Conservation (phyloP, 352 stramenopile genomes). For the Nothophytophthora sp. region DNA sequence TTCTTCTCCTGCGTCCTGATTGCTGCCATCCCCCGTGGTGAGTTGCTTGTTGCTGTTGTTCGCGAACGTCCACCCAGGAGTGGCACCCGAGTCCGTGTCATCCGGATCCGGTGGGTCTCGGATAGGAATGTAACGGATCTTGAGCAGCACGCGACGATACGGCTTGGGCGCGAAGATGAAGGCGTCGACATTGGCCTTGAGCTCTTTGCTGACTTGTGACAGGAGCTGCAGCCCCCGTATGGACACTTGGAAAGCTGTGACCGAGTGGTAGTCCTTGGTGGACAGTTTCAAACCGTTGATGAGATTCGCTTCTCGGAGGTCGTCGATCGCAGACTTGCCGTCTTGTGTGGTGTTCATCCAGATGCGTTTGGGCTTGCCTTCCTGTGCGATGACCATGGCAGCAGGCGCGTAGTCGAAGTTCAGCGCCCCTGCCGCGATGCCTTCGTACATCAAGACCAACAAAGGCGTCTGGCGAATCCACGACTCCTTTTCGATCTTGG, state of each 20-base stretch:
- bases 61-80: constrained; percentile 37
- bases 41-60: constrained; percentile 41
- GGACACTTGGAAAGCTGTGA: constrained; percentile 66
- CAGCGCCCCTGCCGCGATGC: constrained; percentile 50
- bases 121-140: constrained; percentile 66
- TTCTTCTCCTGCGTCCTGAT: constrained; percentile 14
- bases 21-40: constrained; percentile 6
- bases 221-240: constrained; percentile 44
- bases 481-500: constrained; percentile 78
- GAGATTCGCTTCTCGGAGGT: constrained; percentile 55
- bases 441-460: constrained; percentile 88
- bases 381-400: constrained; percentile 54
- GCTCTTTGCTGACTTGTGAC: constrained; percentile 43
- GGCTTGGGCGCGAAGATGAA: constrained; percentile 65
- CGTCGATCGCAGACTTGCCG: constrained; percentile 65
- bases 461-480: constrained; percentile 93
- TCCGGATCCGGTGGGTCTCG: constrained; percentile 29
- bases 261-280: constrained; percentile 63
- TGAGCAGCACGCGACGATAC: constrained; percentile 53
- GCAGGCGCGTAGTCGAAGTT: constrained; percentile 71
- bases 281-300: constrained; percentile 71
- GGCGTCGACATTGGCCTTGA: constrained; percentile 45
- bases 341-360: constrained; percentile 75
- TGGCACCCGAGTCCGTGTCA: constrained; percentile 9
- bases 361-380: constrained; percentile 48